Conservation (phyloP, 2,329 filamentous ascomycete genomes). For the Nannizziopsis arthrosporioides region DNA sequence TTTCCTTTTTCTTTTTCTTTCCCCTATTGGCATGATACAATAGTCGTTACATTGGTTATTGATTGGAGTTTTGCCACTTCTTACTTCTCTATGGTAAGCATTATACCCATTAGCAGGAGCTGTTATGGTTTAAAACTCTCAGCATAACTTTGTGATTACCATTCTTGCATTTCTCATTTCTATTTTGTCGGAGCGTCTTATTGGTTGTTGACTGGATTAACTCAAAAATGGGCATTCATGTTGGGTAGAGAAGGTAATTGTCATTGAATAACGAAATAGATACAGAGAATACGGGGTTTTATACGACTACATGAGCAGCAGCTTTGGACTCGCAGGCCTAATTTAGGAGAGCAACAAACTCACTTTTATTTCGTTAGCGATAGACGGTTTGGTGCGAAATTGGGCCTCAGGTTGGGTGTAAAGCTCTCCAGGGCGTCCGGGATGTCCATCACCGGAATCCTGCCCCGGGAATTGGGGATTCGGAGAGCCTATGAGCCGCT, state of each 20-base stretch:
- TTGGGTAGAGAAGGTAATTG: neutral
- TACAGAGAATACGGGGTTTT: too few species aligned
- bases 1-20: too few species aligned
- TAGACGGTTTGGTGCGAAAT: neutral
- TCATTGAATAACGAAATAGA: neutral
- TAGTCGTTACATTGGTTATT: neutral
- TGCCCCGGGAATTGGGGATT: neutral
- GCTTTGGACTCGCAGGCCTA: neutral
- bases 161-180: neutral
- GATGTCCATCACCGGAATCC: neutral
- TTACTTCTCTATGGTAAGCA: slow-evolving; percentile 5
- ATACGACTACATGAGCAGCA: neutral
- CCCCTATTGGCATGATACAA: too few species aligned
- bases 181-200: neutral
- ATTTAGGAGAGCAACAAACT: neutral
- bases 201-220: neutral
- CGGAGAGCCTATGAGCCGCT: slow-evolving; percentile 1
- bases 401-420: slow-evolving; percentile 1
- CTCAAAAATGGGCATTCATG: neutral
- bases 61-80: neutral
- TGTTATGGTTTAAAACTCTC: slow-evolving; percentile 2
- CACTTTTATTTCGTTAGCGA: neutral
- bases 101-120: slow-evolving; percentile 12
- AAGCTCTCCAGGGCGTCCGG: neutral
- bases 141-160: slow-evolving; percentile 1